These are phyloP conservation scores for Phytopythium mirpurense DNA, from an alignment of 352 stramenopile genomes.

Conservation along the genomic window DNA sequence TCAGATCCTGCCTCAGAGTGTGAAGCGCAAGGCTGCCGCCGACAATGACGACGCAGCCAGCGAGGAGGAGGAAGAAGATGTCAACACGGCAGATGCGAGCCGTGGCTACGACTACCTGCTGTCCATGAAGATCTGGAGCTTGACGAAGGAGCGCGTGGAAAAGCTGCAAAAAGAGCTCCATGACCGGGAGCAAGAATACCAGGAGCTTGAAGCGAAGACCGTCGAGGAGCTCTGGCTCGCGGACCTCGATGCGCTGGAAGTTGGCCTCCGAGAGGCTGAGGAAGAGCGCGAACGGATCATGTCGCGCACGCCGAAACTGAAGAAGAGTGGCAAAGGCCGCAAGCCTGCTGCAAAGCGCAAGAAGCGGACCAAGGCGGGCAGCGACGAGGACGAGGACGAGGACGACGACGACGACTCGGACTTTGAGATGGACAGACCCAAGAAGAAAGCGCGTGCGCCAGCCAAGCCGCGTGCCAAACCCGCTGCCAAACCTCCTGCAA, in stretches of 20 bases:
- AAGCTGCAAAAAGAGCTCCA: slow-evolving; percentile 77
- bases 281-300: slow-evolving; percentile 44
- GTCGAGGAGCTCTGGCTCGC: slow-evolving; percentile 90
- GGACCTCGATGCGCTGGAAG: slow-evolving; percentile 90
- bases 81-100: slow-evolving; percentile 21
- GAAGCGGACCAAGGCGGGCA: slow-evolving; percentile 37
- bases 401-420: slow-evolving; percentile 64
- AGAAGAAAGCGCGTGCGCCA: slow-evolving; percentile 31
- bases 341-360: slow-evolving; percentile 44
- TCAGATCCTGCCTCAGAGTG: slow-evolving; percentile 44
- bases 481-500: slow-evolving; percentile 6
- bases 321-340: slow-evolving; percentile 32
- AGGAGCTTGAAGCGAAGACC: slow-evolving; percentile 38
- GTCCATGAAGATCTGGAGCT: slow-evolving; percentile 92
- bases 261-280: slow-evolving; percentile 63
- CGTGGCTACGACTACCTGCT: slow-evolving; percentile 94
- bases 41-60: slow-evolving; percentile 34
- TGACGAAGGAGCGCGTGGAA: slow-evolving; percentile 93
- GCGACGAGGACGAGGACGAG: slow-evolving; percentile 20
- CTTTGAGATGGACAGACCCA: slow-evolving; percentile 31
- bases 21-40: slow-evolving; percentile 54
- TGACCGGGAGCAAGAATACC: slow-evolving; percentile 82
- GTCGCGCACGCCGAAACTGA: slow-evolving; percentile 53
- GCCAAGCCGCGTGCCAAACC: slow-evolving; percentile 33
- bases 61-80: slow-evolving; percentile 53